Conservation (phyloP, 2,329 filamentous ascomycete genomes). For the Neonectria coccinea region DNA sequence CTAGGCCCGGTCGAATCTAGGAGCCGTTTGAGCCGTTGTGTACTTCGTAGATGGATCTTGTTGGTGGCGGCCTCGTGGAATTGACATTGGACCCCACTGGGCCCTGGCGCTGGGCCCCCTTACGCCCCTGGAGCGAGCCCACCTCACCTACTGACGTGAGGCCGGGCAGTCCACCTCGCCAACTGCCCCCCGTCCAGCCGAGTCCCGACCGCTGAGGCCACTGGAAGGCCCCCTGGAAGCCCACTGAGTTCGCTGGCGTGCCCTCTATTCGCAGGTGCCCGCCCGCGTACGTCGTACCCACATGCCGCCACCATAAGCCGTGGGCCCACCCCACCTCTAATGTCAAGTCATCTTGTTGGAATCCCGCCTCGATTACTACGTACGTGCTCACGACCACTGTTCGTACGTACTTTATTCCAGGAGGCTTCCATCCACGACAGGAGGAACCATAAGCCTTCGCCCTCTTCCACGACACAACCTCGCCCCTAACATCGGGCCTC, state of each 20-base stretch:
- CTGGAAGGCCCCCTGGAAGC: conserved; percentile 6
- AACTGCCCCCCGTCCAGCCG: neutral
- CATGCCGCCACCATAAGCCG: conserved; percentile 5
- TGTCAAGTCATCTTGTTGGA: conserved; percentile 31
- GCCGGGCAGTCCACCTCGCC: neutral
- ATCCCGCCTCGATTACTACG: conserved; percentile 19
- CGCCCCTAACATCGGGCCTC: conserved; percentile 8
- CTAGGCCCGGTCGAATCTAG: neutral
- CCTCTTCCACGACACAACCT: neutral
- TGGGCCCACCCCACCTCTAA: conserved; percentile 32
- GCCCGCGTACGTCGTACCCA: neutral
- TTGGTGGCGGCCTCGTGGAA: conserved; percentile 7
- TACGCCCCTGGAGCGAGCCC: conserved; percentile 15
- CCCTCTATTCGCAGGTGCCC: neutral
- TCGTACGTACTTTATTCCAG: neutral
- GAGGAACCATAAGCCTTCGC: conserved; percentile 4
- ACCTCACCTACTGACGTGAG: conserved; percentile 8
- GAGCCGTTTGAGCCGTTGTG: conserved; percentile 2
- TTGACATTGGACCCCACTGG: conserved; percentile 16
- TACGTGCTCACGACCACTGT: neutral
- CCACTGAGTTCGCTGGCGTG: conserved; percentile 1
- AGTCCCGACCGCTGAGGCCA: conserved; percentile 1
- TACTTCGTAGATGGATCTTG: too few species aligned
- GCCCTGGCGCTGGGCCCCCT: conserved; percentile 13
- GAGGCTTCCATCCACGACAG: conserved; percentile 16